Percentiles rank a stretch among this genome's conserved stretches.
Evolutionary conservation across 2,329 filamentous ascomycete genomes (phyloP).

Genomic region (Colletotrichum sojae): DNA sequence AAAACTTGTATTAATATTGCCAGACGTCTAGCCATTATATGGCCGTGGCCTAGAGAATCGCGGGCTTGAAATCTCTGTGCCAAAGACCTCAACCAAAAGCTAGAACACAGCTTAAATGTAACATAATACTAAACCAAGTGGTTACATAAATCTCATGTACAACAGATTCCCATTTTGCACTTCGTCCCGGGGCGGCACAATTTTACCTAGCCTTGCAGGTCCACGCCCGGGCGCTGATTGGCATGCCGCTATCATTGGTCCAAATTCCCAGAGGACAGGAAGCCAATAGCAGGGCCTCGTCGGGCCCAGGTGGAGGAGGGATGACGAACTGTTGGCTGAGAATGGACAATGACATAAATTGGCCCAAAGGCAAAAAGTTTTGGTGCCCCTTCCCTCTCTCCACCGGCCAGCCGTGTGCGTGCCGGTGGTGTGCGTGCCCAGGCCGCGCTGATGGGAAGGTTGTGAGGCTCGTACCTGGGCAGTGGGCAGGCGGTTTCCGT

Average conservation of each 20-base stretch:
- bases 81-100: neutral
- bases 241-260: conserved; percentile 26
- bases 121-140: neutral
- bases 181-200: neutral
- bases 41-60: neutral
- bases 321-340: conserved; percentile 42
- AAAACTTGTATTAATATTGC: too few relatives aligned
- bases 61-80: neutral
- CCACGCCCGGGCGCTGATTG: conserved; percentile 4
- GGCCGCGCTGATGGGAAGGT: too few relatives aligned
- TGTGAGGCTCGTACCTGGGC: neutral
- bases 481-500: neutral
- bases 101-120: neutral
- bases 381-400: conserved; percentile 10
- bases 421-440: too few relatives aligned
- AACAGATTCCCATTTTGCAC: neutral
- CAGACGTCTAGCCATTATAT: too few relatives aligned
- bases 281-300: conserved; percentile 31
- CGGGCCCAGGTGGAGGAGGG: conserved; percentile 38
- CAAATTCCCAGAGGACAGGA: conserved; percentile 22
- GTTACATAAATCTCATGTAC: conserved; percentile 19
- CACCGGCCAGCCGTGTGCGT: neutral
- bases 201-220: conserved; percentile 23
- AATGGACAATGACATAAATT: conserved; percentile 38
- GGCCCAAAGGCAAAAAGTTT: conserved; percentile 32